phyloP scores from a whole-genome alignment of 2,329 filamentous ascomycete species.

The Pyrenophora graminea region DNA sequence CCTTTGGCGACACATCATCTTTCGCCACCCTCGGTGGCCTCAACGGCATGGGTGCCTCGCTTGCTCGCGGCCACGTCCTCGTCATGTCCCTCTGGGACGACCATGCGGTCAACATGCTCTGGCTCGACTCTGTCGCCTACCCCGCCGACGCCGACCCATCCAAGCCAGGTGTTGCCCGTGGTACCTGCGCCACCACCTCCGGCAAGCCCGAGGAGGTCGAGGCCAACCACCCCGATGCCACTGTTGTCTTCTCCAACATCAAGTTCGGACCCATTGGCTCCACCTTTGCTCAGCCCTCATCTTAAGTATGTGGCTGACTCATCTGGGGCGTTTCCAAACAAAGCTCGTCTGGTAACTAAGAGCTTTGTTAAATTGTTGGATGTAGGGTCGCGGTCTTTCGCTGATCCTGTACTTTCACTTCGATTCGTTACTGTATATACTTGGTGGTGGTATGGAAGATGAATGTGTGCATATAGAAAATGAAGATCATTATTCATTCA shows the following conservation, averaged over 20 bases:
- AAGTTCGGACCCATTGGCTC: conserved; percentile 48
- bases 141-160: conserved; percentile 51
- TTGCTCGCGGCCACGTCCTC: conserved; percentile 65
- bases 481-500: too few species aligned
- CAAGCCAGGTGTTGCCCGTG: conserved; percentile 43
- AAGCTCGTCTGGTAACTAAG: too few species aligned
- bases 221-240: conserved; percentile 38
- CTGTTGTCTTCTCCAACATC: conserved; percentile 48
- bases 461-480: too few species aligned
- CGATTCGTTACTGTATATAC: too few species aligned
- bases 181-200: conserved; percentile 44
- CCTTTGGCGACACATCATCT: conserved; percentile 58
- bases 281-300: conserved; percentile 40
- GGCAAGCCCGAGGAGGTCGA: conserved; percentile 46
- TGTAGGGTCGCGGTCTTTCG: background rate
- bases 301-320: conserved; percentile 19
- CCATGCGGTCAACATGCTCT: conserved; percentile 71
- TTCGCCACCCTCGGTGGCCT: conserved; percentile 63
- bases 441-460: too few species aligned
- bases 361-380: too few species aligned
- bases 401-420: too few species aligned
- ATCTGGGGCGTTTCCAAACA: too few species aligned
- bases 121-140: conserved; percentile 69
- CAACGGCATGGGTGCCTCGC: conserved; percentile 58
- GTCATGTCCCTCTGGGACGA: conserved; percentile 69